Percentiles rank a stretch among this genome's conserved stretches.
These are phyloP conservation scores for Fusarium coicis DNA, from an alignment of 2,329 filamentous ascomycete genomes.

Conservation along the genomic window DNA sequence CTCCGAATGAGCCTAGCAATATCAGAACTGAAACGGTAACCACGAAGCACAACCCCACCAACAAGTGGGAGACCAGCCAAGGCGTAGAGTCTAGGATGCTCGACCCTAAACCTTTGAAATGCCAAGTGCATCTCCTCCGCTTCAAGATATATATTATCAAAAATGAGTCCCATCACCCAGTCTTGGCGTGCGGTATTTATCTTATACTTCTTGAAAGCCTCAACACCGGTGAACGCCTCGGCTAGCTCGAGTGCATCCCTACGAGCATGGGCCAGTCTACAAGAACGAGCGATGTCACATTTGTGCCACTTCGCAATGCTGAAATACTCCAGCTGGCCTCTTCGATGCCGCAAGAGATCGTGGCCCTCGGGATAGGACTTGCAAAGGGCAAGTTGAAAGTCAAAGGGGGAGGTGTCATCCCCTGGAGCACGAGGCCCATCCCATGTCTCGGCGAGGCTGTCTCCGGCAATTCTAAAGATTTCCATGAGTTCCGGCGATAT, in stretches of 20 bases:
- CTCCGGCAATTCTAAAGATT: not conserved
- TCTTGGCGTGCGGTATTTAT: accelerated
- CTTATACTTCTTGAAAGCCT: not conserved
- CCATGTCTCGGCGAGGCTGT: not conserved
- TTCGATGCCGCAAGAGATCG: not conserved
- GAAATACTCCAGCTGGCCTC: not conserved
- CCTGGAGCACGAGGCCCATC: not conserved
- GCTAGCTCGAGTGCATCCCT: not conserved
- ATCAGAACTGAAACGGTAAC: not conserved
- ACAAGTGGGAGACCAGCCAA: not conserved
- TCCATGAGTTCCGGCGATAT: not conserved
- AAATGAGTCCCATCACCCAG: not conserved
- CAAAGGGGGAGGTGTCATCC: not conserved
- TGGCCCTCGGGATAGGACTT: not conserved
- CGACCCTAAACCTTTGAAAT: not conserved
- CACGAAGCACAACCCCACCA: not conserved
- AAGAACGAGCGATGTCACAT: not conserved
- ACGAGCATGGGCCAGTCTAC: not conserved
- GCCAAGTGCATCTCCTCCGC: not conserved
- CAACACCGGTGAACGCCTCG: not conserved
- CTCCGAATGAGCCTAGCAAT: not conserved
- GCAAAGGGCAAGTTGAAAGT: not conserved
- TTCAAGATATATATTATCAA: not conserved
- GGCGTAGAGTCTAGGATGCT: no score
- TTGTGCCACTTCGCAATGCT: accelerated